phyloP scores from a whole-genome alignment of 164 flowering plant species.

The Berberis thunbergii region DNA sequence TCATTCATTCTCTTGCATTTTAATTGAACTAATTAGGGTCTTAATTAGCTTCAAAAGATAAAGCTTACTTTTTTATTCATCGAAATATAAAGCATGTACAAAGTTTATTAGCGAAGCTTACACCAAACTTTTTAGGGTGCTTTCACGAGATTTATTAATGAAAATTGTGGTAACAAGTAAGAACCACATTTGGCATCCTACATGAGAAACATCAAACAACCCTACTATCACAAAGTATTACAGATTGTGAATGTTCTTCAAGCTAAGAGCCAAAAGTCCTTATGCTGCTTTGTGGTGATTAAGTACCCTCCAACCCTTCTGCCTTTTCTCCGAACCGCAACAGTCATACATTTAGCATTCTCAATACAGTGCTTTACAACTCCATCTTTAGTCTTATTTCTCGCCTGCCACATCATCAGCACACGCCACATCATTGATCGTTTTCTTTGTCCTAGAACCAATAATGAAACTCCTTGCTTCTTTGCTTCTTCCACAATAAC shows the following conservation, averaged over 20 bases:
- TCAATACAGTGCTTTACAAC: slow-evolving; percentile 73
- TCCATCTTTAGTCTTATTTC: slow-evolving; percentile 30
- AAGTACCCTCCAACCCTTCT: slow-evolving; percentile 58
- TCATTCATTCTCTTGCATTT: too few relatives aligned
- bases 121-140: too few relatives aligned
- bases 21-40: too few relatives aligned
- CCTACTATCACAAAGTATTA: background rate
- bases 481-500: slow-evolving; percentile 62
- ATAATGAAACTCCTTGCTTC: slow-evolving; percentile 46
- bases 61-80: too few relatives aligned
- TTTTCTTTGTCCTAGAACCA: slow-evolving; percentile 75
- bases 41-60: too few relatives aligned
- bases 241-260: slow-evolving; percentile 6
- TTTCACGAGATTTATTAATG: too few relatives aligned
- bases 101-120: too few relatives aligned
- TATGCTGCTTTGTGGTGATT: slow-evolving; percentile 65
- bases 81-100: too few relatives aligned
- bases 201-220: background rate
- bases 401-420: slow-evolving; percentile 41
- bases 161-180: background rate
- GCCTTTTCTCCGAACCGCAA: slow-evolving; percentile 71
- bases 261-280: slow-evolving; percentile 81
- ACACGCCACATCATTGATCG: slow-evolving; percentile 56
- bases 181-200: too few relatives aligned
- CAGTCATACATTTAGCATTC: slow-evolving; percentile 59